These are phyloP conservation scores for Polyporus arcularius DNA, from an alignment of 768 basidiomycete species.

Conservation along the genomic window DNA sequence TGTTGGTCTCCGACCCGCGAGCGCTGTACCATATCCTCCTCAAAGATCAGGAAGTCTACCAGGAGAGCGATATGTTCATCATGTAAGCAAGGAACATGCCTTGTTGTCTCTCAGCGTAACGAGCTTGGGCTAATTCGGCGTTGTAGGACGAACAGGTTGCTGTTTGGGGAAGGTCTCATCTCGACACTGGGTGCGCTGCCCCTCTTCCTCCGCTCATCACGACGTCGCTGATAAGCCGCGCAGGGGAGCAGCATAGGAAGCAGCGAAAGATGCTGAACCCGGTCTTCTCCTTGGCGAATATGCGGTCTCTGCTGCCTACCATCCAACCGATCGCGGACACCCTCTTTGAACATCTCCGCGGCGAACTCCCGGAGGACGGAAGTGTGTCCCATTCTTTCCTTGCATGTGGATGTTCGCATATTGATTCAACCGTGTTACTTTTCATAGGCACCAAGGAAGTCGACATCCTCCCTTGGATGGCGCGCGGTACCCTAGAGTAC, in stretches of 20 bases:
- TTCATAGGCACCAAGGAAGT: constrained; percentile 32
- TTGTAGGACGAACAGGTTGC: constrained; percentile 23
- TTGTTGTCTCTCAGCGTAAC: too few relatives aligned
- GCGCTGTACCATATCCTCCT: constrained; percentile 23
- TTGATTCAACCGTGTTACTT: not conserved
- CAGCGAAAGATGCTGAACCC: constrained; percentile 32
- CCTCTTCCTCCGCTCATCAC: not conserved
- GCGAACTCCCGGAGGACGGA: constrained; percentile 25
- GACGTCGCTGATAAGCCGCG: not conserved
- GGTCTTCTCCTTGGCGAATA: constrained; percentile 27
- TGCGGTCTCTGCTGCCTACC: constrained; percentile 19
- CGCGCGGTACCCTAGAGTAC: constrained; percentile 38
- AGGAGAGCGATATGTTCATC: constrained; percentile 20
- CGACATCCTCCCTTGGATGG: constrained; percentile 36
- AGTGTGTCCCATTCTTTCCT: not conserved
- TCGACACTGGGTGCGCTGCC: constrained; percentile 35
- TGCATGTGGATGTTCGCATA: too few relatives aligned
- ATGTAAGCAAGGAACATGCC: not conserved
- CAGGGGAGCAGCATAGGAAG: constrained; percentile 29
- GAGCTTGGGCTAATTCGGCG: not conserved
- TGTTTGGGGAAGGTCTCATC: constrained; percentile 41
- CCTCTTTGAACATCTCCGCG: constrained; percentile 24
- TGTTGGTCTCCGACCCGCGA: constrained; percentile 25
- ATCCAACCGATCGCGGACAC: constrained; percentile 36
- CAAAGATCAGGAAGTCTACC: constrained; percentile 20